A percentile compares a stretch with the other conserved stretches of the same genome.
These are phyloP conservation scores for Metarhizium robertsii DNA, from an alignment of 2,329 filamentous ascomycete genomes.

Conservation along the genomic window DNA sequence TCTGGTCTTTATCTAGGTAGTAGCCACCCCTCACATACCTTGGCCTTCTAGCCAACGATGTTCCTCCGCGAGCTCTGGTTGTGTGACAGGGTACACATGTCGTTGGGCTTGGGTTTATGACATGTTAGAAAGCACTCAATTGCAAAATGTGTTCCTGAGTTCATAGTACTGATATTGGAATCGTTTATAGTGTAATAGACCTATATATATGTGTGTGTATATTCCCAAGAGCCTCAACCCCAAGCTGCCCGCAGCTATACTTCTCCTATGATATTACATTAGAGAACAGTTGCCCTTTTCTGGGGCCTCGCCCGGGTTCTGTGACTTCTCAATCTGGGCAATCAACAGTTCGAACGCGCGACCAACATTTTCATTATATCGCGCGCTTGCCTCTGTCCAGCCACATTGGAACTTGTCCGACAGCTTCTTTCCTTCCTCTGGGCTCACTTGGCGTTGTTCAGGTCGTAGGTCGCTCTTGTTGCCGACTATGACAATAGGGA, in stretches of 20 bases:
- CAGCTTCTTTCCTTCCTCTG: conserved; percentile 77
- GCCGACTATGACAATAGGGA: conserved; percentile 88
- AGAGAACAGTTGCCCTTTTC: conserved; percentile 71
- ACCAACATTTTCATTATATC: conserved; percentile 87
- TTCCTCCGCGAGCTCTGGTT: not conserved
- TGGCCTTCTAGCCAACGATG: too few relatives aligned
- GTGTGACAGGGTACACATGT: too few relatives aligned
- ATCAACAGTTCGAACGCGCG: conserved; percentile 94
- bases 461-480: conserved; percentile 94
- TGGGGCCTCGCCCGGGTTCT: conserved; percentile 79
- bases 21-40: too few relatives aligned
- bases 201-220: not conserved
- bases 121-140: not conserved
- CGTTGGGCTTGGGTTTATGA: too few relatives aligned
- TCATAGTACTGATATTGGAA: not conserved
- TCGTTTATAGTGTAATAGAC: not conserved
- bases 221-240: not conserved
- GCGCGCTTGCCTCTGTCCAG: conserved; percentile 89
- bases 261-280: conserved; percentile 53
- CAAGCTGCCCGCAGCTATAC: conserved; percentile 6
- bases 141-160: not conserved
- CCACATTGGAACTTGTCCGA: conserved; percentile 83
- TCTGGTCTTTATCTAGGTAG: too few relatives aligned
- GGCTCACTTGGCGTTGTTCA: conserved; percentile 83
- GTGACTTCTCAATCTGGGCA: conserved; percentile 85